A percentile compares a stretch with the other conserved stretches of the same genome.
Conservation (phyloP, 148 eudicot genomes). For the Oxyria digyna region DNA sequence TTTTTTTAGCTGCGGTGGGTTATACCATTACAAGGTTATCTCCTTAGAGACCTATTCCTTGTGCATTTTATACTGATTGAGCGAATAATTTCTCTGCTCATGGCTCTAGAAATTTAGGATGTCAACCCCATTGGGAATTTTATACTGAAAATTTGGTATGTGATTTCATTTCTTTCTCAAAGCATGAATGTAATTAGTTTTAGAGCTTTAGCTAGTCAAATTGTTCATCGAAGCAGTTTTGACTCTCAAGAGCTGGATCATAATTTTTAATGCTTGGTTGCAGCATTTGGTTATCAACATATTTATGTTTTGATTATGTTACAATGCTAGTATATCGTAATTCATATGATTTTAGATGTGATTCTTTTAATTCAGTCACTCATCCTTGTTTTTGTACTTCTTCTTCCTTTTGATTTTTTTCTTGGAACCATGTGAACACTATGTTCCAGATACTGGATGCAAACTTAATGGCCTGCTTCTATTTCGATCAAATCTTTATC, state of each 20-base stretch:
- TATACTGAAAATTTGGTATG: neutral
- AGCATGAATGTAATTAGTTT: neutral
- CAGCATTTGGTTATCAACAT: neutral
- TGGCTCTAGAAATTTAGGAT: neutral
- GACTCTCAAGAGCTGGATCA: neutral
- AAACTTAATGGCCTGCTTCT: constrained; percentile 12
- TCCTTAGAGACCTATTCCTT: too few relatives aligned
- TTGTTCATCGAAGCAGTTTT: neutral
- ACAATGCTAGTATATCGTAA: neutral
- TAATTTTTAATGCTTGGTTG: neutral
- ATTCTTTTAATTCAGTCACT: constrained; percentile 16
- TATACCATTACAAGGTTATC: too few relatives aligned
- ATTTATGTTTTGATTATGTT: neutral
- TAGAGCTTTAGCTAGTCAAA: neutral
- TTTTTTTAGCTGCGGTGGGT: too few relatives aligned
- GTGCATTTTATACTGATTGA: neutral
- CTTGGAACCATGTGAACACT: constrained; percentile 23
- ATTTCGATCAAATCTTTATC: constrained; percentile 23
- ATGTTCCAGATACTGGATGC: constrained; percentile 27
- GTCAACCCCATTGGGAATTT: neutral
- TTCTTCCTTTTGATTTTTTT: constrained; percentile 10
- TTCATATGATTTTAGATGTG: too few relatives aligned
- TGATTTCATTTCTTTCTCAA: neutral
- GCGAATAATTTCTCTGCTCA: neutral
- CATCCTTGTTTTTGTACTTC: constrained; percentile 18